phyloP scores from a whole-genome alignment of 345 rosid species.

The Fremontodendron californicum region DNA sequence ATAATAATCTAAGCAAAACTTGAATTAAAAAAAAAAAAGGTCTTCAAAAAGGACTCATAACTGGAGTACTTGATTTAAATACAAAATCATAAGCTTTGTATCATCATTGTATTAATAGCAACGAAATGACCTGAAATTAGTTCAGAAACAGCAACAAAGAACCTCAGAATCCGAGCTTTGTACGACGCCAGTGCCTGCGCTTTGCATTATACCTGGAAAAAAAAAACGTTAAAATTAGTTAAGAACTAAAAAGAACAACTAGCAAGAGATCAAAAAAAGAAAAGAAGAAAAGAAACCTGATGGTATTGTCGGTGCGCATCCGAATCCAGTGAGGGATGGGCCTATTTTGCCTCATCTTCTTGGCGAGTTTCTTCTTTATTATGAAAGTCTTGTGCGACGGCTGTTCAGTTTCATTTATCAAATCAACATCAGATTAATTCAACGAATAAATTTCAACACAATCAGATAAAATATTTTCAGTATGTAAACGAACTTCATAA shows the following conservation, averaged over 20 bases:
- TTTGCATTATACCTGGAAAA: constrained; percentile 50
- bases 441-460: background rate
- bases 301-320: constrained; percentile 61
- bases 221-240: background rate
- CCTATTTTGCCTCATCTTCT: constrained; percentile 80
- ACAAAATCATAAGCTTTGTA: constrained; percentile 13
- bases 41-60: background rate
- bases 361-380: constrained; percentile 69
- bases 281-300: constrained; percentile 31
- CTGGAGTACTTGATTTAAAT: background rate
- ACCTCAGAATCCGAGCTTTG: constrained; percentile 61
- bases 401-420: constrained; percentile 30
- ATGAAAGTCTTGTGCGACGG: constrained; percentile 91
- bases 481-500: background rate
- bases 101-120: background rate
- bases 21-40: background rate
- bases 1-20: background rate
- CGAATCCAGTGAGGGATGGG: constrained; percentile 75
- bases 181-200: constrained; percentile 71
- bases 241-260: background rate
- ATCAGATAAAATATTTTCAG: background rate
- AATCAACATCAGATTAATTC: background rate
- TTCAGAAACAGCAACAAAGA: background rate
- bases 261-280: background rate
- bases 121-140: constrained; percentile 1